Evolutionary conservation across 768 basidiomycete genomes (phyloP), one percentile per base, ranked within the genome.

Genomic region (Xerocomellus amylosporus): DNA sequence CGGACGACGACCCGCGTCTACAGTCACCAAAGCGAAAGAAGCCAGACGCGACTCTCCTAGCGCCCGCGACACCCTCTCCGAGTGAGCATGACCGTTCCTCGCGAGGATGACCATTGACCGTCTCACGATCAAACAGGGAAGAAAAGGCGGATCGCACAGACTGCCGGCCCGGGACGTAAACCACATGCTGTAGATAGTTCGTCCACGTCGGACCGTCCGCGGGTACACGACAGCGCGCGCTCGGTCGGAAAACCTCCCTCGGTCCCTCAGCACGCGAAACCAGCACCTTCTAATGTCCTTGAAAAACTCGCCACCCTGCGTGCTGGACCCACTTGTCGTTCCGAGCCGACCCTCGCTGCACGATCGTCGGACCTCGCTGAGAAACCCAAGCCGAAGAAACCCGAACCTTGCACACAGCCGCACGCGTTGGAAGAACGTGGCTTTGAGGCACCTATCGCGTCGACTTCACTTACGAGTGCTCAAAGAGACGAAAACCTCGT

Each of bases 401-500:
- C 55, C 46, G 52, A 60, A 20, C 38, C 56, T 38, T 26, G 42
- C n/a, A 30, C 38, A 5, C 40, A 36, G 28, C 28, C 41, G 19
- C 36, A 46, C 13, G 34, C 43, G 13, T 36, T 49, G 17, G 56
- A 51, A 37, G 59, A 59, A 56, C 42, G 45, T 54, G 55, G 45
- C 24, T 34, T 47, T 2, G 57, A 51, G 20, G 8, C 43, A 20
- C 42, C 49, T 17, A 24, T 47, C 28, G 22, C 50, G n/a, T 49
- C 60, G 3, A 55, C 59, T 8, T 53, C 45, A 15, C 39, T 31
- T 15, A 49, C 19, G 14, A 24, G 17, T n/a, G 53, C 40, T 19
- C 57, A 61, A 47, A 69, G 81, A 34, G 88, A 90, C 58, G 86
- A 88, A 20, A 68, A 75, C 37, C 77, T 93, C 40, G 80, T 83